Base-by-base conservation (phyloP, 768 basidiomycete genomes). In the Hericium erinaceus region DNA sequence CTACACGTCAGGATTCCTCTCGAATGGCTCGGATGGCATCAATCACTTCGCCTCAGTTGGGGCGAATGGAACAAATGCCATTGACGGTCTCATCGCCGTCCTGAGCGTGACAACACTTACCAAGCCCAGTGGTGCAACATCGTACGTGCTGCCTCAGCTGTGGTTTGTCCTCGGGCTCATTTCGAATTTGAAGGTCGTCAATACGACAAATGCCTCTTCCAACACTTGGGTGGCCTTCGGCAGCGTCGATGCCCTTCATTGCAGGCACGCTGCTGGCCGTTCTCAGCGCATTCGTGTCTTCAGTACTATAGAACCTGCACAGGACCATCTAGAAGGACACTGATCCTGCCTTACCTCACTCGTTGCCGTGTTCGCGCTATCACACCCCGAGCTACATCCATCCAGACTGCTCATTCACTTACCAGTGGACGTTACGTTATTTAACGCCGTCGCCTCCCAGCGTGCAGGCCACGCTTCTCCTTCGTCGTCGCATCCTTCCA, bases 31-130 rank as follows among this genome's bases (percentile, higher is more conserved):
- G 58, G 64, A 72, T 8, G 85, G 81, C 2, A 80, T 92, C 52
- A 92, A 90, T 66, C 89, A 92, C 68, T 78, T 77, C 61, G 39
- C 70, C 7, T 73, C 71, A 8, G 89, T 91, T 5, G 73, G 67
- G 11, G 68, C 76, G 6, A 69, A 78, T 55, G 72, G 75, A n/a
- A 67, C 71, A n/a, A 82, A 79, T 60, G 81, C 90, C 2, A 75
- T 84, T 1, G 95, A 98, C 67, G 95, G 94, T 1, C 73, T 92
- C 11, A 87, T 95, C 3, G 91, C 89, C 0, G 73, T 97, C 1
- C 62, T 95, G 62, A 82, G 82, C 1, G 85, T 94, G 50, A 80
- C 77, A 64, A 84, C 95, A 44, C 77, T 80, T 1, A 64, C 57
- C 26, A 56, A 56, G 39, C 79, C 79, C 2, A 48, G 60, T 9